Evolutionary conservation across 768 basidiomycete species (phyloP).

Genomic region (Suillus tomentosus): DNA sequence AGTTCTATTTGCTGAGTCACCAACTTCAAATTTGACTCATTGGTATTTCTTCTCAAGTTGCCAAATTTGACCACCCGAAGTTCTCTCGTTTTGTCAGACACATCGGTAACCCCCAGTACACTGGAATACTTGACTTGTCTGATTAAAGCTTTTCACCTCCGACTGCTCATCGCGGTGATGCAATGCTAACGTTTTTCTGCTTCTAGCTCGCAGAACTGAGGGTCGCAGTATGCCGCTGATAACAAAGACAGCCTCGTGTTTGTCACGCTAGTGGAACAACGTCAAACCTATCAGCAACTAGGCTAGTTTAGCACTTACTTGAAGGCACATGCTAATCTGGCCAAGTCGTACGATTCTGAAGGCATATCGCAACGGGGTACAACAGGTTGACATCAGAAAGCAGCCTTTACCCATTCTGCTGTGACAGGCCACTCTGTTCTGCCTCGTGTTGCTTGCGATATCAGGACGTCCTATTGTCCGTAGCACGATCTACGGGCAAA

Average conservation of each 20-base stretch:
- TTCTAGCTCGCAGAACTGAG: neutral
- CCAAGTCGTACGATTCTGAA: slow-evolving; percentile 5
- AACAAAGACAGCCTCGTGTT: neutral
- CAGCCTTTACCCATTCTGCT: neutral
- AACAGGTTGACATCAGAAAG: neutral
- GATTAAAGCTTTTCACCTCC: neutral
- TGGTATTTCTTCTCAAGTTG: neutral
- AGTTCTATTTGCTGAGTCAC: neutral
- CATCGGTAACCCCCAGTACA: neutral
- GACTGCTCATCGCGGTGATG: neutral
- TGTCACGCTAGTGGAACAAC: neutral
- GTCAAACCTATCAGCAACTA: neutral
- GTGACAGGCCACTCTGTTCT: neutral
- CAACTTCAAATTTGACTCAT: neutral
- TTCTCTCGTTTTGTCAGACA: neutral
- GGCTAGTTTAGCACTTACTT: neutral
- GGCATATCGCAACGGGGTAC: neutral
- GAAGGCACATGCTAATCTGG: neutral
- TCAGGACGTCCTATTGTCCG: neutral
- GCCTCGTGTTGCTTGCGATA: neutral
- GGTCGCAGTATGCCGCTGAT: neutral
- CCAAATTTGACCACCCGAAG: neutral
- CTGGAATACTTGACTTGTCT: neutral
- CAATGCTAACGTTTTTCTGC: neutral
- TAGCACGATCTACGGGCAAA: neutral